These are phyloP conservation scores for Lactifluus subvellereus DNA, from an alignment of 768 basidiomycete species.

Conservation along the genomic window DNA sequence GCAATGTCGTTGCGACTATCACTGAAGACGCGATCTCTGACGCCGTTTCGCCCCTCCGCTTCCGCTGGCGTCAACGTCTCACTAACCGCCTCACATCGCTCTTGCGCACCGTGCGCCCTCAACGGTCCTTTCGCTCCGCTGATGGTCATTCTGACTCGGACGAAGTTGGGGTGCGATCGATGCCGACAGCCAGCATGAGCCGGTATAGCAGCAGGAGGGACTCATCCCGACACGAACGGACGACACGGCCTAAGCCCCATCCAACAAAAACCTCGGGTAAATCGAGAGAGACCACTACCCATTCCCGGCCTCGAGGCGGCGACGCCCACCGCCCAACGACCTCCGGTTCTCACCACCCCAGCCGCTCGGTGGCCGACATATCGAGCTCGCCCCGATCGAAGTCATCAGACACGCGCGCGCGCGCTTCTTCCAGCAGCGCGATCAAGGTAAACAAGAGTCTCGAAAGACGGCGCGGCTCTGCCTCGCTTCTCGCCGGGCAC, in stretches of 20 bases:
- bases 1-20: conserved; percentile 48
- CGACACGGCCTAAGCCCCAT: not conserved
- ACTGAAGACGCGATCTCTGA: conserved; percentile 72
- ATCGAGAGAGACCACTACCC: not conserved
- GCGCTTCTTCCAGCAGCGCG: not conserved
- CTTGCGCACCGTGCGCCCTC: conserved; percentile 40
- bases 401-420: conserved; percentile 17
- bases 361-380: conserved; percentile 5
- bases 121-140: conserved; percentile 30
- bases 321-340: not conserved
- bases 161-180: conserved; percentile 23
- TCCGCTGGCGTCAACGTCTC: conserved; percentile 51
- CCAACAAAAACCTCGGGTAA: not conserved
- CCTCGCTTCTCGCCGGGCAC: not conserved
- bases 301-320: not conserved
- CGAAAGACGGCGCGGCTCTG: conserved; percentile 17
- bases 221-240: not conserved
- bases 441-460: not conserved
- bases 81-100: conserved; percentile 44
- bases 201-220: conserved; percentile 2
- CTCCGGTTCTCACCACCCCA: not conserved
- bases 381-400: conserved; percentile 20
- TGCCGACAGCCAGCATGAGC: conserved; percentile 15
- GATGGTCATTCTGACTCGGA: conserved; percentile 23
- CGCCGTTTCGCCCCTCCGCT: conserved; percentile 64